phyloP scores from a whole-genome alignment of 2,329 filamentous ascomycete species.

The Penicillium brevicompactum region DNA sequence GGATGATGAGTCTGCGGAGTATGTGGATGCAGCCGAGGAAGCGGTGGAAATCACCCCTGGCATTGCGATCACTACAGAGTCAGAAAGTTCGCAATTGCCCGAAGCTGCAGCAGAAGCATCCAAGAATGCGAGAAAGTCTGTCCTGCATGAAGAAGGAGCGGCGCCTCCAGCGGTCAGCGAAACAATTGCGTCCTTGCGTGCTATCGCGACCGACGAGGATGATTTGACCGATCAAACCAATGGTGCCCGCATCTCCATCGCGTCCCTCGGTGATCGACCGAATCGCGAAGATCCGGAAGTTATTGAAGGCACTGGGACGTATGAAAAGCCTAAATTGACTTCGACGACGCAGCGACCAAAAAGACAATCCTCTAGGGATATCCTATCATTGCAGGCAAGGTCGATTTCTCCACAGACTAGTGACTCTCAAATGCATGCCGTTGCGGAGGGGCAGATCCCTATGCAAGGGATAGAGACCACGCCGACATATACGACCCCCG shows the following conservation, averaged over 20 bases:
- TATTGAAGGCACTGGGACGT: constrained; percentile 36
- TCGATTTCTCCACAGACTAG: constrained; percentile 27
- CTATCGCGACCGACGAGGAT: constrained; percentile 21
- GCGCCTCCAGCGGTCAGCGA: constrained; percentile 16
- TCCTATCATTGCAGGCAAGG: constrained; percentile 21
- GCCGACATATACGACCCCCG: constrained; percentile 13
- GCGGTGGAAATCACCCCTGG: constrained; percentile 20
- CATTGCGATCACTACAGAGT: constrained; percentile 21
- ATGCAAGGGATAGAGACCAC: constrained; percentile 32
- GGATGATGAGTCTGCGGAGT: constrained; percentile 32
- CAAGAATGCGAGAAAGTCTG: constrained; percentile 21
- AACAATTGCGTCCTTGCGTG: constrained; percentile 21
- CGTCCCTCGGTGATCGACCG: constrained; percentile 23
- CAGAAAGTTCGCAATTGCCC: constrained; percentile 5
- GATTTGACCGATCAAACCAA: constrained; percentile 20
- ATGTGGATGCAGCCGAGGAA: constrained; percentile 25
- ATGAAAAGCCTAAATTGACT: constrained; percentile 31
- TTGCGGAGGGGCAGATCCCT: constrained; percentile 21
- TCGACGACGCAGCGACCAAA: constrained; percentile 33
- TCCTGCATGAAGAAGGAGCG: constrained; percentile 25
- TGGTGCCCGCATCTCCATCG: constrained; percentile 22
- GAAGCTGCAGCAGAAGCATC: constrained; percentile 11
- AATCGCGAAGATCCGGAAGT: constrained; percentile 26
- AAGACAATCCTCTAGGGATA: constrained; percentile 31
- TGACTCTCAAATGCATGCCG: constrained; percentile 17